Conservation (phyloP, 1,284 basidiomycete genomes). For the Coniophora puteana region DNA sequence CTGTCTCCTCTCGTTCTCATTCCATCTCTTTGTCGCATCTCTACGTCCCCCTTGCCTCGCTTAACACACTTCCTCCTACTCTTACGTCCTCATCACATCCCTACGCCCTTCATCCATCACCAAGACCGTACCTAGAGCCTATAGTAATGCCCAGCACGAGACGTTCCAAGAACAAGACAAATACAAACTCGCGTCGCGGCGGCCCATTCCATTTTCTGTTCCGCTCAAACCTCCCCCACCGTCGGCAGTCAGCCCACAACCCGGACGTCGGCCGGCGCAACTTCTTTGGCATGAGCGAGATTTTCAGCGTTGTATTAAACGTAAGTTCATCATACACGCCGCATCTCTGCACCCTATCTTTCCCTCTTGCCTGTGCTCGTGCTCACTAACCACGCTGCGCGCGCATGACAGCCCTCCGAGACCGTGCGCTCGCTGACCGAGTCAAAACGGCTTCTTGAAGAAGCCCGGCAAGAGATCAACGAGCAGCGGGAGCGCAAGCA, state of each 20-base stretch:
- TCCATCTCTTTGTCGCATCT: constrained; percentile 7
- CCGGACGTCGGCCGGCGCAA: constrained; percentile 59
- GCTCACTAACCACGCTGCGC: constrained; percentile 3
- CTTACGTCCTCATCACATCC: no score
- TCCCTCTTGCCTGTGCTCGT: constrained; percentile 9
- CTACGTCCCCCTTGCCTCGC: constrained; percentile 7
- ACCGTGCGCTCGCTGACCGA: constrained; percentile 77
- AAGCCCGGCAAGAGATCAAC: constrained; percentile 66
- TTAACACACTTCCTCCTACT: constrained; percentile 5
- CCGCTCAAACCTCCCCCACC: constrained; percentile 61
- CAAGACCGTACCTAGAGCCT: no score
- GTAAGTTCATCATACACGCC: constrained; percentile 36
- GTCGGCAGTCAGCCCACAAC: constrained; percentile 54
- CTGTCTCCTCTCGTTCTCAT: constrained; percentile 11
- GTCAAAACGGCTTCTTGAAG: constrained; percentile 68
- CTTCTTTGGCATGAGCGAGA: constrained; percentile 77
- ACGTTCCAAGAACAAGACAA: constrained; percentile 18
- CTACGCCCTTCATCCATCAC: no score
- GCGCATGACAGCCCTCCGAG: constrained; percentile 57
- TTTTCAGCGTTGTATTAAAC: constrained; percentile 71
- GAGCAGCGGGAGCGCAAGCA: constrained; percentile 65
- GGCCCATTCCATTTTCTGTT: constrained; percentile 59
- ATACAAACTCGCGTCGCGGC: constrained; percentile 22
- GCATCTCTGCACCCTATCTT: not conserved
- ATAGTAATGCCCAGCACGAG: no score